These are phyloP conservation scores for Seiridium cupressi DNA, from an alignment of 2,329 filamentous ascomycete species.

Conservation along the genomic window DNA sequence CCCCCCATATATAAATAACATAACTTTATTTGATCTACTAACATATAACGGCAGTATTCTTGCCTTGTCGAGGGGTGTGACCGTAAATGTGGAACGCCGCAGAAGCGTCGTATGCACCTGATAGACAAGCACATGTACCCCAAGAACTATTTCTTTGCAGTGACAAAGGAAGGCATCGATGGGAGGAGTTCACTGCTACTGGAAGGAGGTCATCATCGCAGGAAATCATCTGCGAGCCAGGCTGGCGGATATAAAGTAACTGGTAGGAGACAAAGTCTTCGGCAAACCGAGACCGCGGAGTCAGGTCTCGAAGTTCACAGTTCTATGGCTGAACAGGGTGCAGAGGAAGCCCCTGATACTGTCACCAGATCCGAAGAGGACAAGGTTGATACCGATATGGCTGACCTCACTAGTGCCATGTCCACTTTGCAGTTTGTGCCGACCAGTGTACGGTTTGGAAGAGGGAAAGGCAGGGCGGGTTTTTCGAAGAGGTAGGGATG, in stretches of 20 bases:
- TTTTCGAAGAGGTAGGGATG: conserved; percentile 45
- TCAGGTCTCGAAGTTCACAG: conserved; percentile 3
- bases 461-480: conserved; percentile 50
- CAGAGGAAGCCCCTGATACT: conserved; percentile 12
- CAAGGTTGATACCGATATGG: conserved; percentile 53
- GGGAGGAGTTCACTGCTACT: conserved; percentile 75
- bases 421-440: conserved; percentile 71
- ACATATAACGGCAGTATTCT: conserved; percentile 56
- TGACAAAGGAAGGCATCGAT: conserved; percentile 89
- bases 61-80: conserved; percentile 92
- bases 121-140: conserved; percentile 95
- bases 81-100: conserved; percentile 75
- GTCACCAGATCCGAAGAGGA: conserved; percentile 15
- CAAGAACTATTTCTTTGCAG: conserved; percentile 80
- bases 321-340: background rate
- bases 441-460: conserved; percentile 63
- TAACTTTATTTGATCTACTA: conserved; percentile 4
- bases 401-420: conserved; percentile 65
- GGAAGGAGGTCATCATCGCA: conserved; percentile 48
- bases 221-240: conserved; percentile 43
- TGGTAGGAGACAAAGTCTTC: conserved; percentile 26
- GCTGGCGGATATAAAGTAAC: conserved; percentile 20
- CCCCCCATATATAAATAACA: conserved; percentile 10
- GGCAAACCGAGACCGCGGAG: conserved; percentile 15
- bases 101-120: conserved; percentile 83